phyloP scores from a whole-genome alignment of 2,329 filamentous ascomycete species.

The Diaporthe velutina region DNA sequence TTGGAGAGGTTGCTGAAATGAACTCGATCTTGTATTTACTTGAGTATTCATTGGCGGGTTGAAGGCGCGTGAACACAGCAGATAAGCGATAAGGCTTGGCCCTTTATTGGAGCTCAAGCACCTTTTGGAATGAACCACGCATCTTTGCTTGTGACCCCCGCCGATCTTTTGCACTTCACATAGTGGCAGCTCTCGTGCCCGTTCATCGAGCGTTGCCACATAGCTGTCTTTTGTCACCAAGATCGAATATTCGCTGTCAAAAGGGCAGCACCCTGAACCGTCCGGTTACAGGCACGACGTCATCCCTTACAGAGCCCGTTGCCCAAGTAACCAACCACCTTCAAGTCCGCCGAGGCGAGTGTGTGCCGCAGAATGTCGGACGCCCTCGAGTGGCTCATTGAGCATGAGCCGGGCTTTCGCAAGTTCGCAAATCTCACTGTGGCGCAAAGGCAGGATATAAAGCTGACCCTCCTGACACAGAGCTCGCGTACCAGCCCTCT shows the following conservation, averaged over 20 bases:
- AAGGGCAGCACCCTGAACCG: not conserved
- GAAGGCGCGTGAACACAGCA: not conserved
- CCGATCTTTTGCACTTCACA: not conserved
- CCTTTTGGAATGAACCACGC: not conserved
- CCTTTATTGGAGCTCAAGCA: not conserved
- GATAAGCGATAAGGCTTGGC: conserved; percentile 25
- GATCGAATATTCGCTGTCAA: not conserved
- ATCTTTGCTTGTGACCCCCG: not conserved
- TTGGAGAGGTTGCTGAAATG: not conserved
- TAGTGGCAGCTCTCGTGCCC: not conserved
- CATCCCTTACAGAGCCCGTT: conserved; percentile 28
- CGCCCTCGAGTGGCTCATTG: conserved; percentile 46
- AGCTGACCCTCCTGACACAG: conserved; percentile 40
- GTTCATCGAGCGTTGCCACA: not conserved
- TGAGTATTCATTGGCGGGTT: not conserved
- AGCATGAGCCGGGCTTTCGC: conserved; percentile 48
- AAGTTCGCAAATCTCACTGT: conserved; percentile 42
- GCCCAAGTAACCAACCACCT: conserved; percentile 55
- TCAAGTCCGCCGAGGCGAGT: conserved; percentile 54
- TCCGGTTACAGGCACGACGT: conserved; percentile 32
- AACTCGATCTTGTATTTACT: not conserved
- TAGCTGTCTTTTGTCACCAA: not conserved
- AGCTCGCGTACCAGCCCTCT: conserved; percentile 45
- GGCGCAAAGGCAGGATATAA: not conserved
- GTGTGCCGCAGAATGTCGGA: conserved; percentile 36